Conservation (phyloP, 345 rosid genomes). For the Hypericum androsaemum region DNA sequence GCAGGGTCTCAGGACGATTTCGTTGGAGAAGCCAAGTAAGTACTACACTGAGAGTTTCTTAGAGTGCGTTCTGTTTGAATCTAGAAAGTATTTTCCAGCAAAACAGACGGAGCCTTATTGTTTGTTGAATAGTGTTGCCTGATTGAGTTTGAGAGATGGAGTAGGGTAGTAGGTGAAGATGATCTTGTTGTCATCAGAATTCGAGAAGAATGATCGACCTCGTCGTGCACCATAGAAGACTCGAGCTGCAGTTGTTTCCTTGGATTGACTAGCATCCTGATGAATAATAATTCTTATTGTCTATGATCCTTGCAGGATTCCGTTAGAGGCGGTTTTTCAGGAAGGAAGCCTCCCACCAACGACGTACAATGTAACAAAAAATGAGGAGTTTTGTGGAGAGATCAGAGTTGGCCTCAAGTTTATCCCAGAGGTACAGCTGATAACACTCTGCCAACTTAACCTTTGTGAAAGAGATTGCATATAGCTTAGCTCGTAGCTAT, state of each 20-base stretch:
- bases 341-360: slow-evolving; percentile 47
- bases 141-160: no score
- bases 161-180: no score
- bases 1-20: slow-evolving; percentile 40
- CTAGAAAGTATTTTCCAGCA: slow-evolving; percentile 26
- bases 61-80: slow-evolving; percentile 17
- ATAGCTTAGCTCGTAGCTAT: neutral
- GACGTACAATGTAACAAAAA: slow-evolving; percentile 65
- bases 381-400: slow-evolving; percentile 53
- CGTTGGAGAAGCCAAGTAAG: slow-evolving; percentile 69
- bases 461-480: no score
- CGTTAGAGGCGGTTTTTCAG: slow-evolving; percentile 45
- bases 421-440: slow-evolving; percentile 45
- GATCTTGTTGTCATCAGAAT: no score
- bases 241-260: neutral
- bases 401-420: slow-evolving; percentile 55
- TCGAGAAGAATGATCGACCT: no score
- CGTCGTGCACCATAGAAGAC: no score
- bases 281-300: neutral
- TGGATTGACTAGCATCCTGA: neutral
- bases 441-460: neutral
- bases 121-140: neutral
- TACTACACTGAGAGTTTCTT: neutral
- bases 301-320: slow-evolving; percentile 32
- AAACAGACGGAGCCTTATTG: slow-evolving; percentile 8